Evolutionary conservation across 257 asterid genomes (phyloP), one percentile per base, ranked within the genome.

Genomic region (Henckelia pumila): DNA sequence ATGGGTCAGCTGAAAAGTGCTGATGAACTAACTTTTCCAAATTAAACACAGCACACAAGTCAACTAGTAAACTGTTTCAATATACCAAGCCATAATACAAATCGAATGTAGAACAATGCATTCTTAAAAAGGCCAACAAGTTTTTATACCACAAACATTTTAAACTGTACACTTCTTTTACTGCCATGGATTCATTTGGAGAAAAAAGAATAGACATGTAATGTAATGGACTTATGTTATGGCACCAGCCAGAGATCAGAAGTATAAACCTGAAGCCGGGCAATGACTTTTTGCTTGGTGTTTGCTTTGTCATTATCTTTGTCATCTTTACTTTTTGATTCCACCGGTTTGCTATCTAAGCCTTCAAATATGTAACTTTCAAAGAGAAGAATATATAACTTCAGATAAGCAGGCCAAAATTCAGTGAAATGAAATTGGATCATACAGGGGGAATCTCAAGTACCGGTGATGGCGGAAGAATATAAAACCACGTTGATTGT

Each of bases 401-500:
- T 56, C 40, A 56, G 64, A 75, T 72, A 28, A 14, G 21, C n/a
- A 63, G 64, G 72, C 23, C 57, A 59, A 23, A 26, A 30, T 4
- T 64, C 40, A 63, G 40, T 22, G 9, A 24, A 8, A 67, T 25
- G 26, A 6, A 26, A 13, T 63, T 40, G 56, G 33, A 57, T 9
- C 7, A 56, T 56, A 61, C 37, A 58, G 25, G 20, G 72, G 37
- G 29, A 40, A 40, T 40, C 56, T 28, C 58, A 52, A 77, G 72
- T 25, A 92, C 96, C 99, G 92, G 65, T 88, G 96, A 79, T 90
- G 97, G 50, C 96, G 96, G 85, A 93, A 90, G 74, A 93, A 93
- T 73, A 93, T 81, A 69, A 86, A 93, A 73, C 90, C 99, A 63
- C 99, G 96, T 70, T 93, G 99, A 75, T 93, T 90, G 84, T 90